Conservation (phyloP, 495 filamentous ascomycete species). For the Cenococcum geophilum region DNA sequence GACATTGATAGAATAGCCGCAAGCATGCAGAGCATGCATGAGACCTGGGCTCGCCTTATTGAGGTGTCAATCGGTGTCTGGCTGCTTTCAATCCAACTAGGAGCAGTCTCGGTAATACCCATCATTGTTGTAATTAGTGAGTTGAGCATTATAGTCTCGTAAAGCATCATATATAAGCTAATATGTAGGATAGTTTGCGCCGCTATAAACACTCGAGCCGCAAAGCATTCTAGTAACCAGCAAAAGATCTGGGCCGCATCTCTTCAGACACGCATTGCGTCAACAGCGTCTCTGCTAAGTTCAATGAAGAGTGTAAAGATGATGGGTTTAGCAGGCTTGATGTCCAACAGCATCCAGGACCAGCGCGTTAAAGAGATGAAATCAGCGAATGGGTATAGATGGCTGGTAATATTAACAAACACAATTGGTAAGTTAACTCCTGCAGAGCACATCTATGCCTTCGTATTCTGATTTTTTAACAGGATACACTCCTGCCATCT, state of each 20-base stretch:
- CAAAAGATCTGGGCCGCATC: constrained; percentile 45
- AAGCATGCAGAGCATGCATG: constrained; percentile 38
- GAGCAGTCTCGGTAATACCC: constrained; percentile 49
- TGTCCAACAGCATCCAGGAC: constrained; percentile 44
- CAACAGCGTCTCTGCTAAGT: constrained; percentile 46
- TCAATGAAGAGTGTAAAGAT: constrained; percentile 59
- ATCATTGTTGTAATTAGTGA: constrained; percentile 30
- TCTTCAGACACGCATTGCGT: constrained; percentile 39
- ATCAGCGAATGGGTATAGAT: constrained; percentile 50
- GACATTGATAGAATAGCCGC: constrained; percentile 39
- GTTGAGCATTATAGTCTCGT: constrained; percentile 13
- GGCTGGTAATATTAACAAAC: constrained; percentile 48
- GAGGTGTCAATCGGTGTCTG: constrained; percentile 55
- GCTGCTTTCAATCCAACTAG: constrained; percentile 52
- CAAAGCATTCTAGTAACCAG: constrained; percentile 19
- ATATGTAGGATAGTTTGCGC: constrained; percentile 5
- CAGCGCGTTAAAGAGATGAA: constrained; percentile 52
- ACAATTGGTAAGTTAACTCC: constrained; percentile 39
- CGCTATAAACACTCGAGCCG: constrained; percentile 7
- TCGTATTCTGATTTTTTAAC: constrained; percentile 5
- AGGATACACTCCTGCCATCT: constrained; percentile 46
- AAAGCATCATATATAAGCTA: constrained; percentile 6
- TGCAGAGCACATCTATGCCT: constrained; percentile 9
- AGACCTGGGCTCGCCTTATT: constrained; percentile 47
- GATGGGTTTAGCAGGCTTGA: constrained; percentile 45